Conservation (phyloP, 2,329 filamentous ascomycete genomes). For the Escovopsis sp. region DNA sequence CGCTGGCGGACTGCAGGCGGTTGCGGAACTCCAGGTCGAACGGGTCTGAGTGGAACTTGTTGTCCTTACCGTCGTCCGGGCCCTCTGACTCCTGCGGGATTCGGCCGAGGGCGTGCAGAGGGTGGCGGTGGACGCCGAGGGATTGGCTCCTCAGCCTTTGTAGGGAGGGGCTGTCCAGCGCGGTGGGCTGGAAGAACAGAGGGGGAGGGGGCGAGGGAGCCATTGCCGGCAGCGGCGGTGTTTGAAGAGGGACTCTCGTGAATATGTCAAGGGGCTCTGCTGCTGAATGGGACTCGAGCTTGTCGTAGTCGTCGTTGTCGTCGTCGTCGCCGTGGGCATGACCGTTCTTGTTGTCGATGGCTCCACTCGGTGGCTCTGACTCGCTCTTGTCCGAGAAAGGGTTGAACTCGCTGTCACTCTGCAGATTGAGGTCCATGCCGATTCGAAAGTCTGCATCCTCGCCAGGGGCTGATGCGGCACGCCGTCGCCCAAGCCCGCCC, state of each 20-base stretch:
- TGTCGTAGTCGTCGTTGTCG: no score
- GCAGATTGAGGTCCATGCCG: conserved; percentile 22
- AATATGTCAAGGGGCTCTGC: conserved; percentile 24
- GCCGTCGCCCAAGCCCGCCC: neutral
- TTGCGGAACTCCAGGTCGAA: conserved; percentile 42
- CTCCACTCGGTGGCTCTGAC: neutral
- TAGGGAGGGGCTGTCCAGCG: conserved; percentile 13
- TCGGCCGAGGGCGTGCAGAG: conserved; percentile 11
- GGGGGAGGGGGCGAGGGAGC: conserved; percentile 17
- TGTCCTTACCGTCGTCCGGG: conserved; percentile 28
- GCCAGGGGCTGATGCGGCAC: conserved; percentile 3
- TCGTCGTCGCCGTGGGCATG: no score
- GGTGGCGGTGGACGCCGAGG: conserved; percentile 14
- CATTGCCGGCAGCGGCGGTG: conserved; percentile 8
- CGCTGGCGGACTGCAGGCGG: conserved; percentile 6
- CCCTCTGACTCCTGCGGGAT: conserved; percentile 12
- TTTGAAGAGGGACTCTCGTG: conserved; percentile 31
- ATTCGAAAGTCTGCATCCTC: conserved; percentile 23
- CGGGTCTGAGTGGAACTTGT: conserved; percentile 47
- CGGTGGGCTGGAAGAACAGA: conserved; percentile 14
- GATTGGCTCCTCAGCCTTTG: conserved; percentile 34
- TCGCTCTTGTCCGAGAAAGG: conserved; percentile 35
- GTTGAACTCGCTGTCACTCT: conserved; percentile 15
- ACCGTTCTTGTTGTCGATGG: no score
- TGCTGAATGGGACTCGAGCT: neutral